Base-by-base conservation (phyloP, 2,329 filamentous ascomycete species). In the Penicillium griseofulvum region DNA sequence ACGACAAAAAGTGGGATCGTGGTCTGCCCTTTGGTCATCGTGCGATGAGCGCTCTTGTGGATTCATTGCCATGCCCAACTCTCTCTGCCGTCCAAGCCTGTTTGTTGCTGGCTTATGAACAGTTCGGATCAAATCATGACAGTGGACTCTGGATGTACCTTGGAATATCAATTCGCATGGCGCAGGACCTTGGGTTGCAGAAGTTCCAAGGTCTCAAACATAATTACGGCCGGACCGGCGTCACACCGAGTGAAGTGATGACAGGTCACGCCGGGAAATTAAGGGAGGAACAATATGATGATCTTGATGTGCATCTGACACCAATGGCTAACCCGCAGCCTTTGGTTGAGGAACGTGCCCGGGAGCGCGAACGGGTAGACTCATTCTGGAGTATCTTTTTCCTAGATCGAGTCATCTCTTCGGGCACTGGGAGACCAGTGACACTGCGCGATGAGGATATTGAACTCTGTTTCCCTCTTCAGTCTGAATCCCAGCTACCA, bases 111-210 rank as follows among this genome's bases (percentile, higher is more conserved):
- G 91, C 90, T 0, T 96, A 96, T 67, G 90, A 95, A 62, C 88
- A 92, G 41, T 96, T 96, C 63, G 91, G 91, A 1, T 89, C 89
- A 11, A 90, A 90, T 61, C 89, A 92, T 64, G 91, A 96, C 67
- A 95, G 90, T 69, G 90, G 90, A 0, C 74, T 96, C 7, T 96
- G 91, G 91, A 95, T 96, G 90, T 96, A 95, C 68, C 79, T 96
- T 1, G 91, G 91, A 0, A 87, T 93, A 49, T 87, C 91, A 0
- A 96, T 96, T 57, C 86, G 91, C 5, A 89, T 91, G 85, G 87
- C 87, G 0, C 83, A 90, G 57, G 88, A 91, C 66, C 74, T 96
- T 10, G 91, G 91, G 0, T 79, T 96, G 60, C 89, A 93, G 63
- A 95, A 91, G 60, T 80, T 89, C 16, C 87, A 92, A 60, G 91